Evolutionary conservation across 1,284 basidiomycete genomes (phyloP), one percentile per base, ranked within the genome.

Genomic region (Baeospora myosura): DNA sequence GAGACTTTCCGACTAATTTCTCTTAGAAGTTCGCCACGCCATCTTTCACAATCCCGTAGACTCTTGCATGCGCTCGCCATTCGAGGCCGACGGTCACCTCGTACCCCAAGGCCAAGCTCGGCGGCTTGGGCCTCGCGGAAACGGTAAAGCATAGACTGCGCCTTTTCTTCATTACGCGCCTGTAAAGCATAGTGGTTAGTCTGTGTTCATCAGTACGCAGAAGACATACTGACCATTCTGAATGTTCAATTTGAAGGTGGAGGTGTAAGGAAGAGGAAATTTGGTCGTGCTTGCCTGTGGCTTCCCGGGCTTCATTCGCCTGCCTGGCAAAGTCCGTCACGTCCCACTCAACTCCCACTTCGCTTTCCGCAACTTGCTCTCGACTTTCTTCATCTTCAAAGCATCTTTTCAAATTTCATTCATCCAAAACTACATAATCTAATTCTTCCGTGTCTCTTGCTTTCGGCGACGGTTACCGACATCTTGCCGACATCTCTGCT

Each of bases 121-220:
- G 87, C 84, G 0, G 91, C 92, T 64, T 98, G 95, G 40, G 90
- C 89, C 65, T 98, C 93, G 45, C 95, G 87, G 66, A 98, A 98
- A 50, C 95, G 92, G 65, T 96, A 97, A 40, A 99, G 79, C 93
- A 97, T 98, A 37, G 93, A 96, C 65, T 95, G 92, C 0, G 92
- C 89, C 63, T 96, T 97, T 65, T 96, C 93, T 63, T 92, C 87
- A 84, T 96, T 96, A 65, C 92, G 87, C 53, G 92, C 91, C 92
- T 90, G 56, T 29, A 36, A 25, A 22, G 6, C 12, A 21, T 25
- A n/a, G n/a, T n/a, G n/a, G n/a, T n/a, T n/a, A n/a, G n/a, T n/a
- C n/a, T n/a, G n/a, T n/a, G n/a, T n/a, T n/a, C n/a, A n/a, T n/a
- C n/a, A n/a, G n/a, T n/a, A n/a, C n/a, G 26, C n/a, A n/a, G 26